Base-by-base conservation (phyloP, 805 yeast genomes). In the Wickerhamiella hasegawae region DNA sequence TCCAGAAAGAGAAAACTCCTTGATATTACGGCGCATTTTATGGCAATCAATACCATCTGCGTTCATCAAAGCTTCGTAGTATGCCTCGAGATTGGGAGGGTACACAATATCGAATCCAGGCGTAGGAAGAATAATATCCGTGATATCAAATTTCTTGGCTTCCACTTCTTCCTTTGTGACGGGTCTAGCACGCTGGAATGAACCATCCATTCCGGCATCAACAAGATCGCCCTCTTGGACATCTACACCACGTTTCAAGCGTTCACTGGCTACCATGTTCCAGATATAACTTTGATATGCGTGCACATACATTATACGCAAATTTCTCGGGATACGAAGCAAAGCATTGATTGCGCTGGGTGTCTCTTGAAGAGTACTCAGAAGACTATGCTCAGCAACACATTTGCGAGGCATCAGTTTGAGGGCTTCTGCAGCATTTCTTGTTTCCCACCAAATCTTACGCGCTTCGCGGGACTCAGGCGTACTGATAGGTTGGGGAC, bases 261-360 rank as follows among this genome's bases (percentile, higher is more conserved):
- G 67, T 45, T 69, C 69, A 34, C 92, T 76, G 1, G 84, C 87
- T 24, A 76, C 92, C 35, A 66, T 53, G 52, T 92, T 92, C 99
- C 98, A 92, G 20, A 90, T 70, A 51, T 76, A 90, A 43, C 95
- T 82, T 59, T 90, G 98, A 55, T 92, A 92, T 3, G 98, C 94
- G 57, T 90, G 99, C 2, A 80, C 94, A 52, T 90, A 90, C 92
- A 90, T 87, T 39, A 85, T 71, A 53, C 95, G 67, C 52, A 90
- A 63, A 52, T 85, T 85, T 56, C 94, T 71, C 23, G 98, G 97
- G 45, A 90, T 79, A 38, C 83, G 71, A 77, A 79, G 75, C 31
- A 92, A 67, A 2, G 93, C 90, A 40, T 70, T 71, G 49, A 81
- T 73, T n/a, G 79, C 63, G 2, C 57, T 69, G 10, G 62, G 61